These are phyloP conservation scores for Phytophthora multivora DNA, from an alignment of 352 stramenopile genomes.

Conservation along the genomic window DNA sequence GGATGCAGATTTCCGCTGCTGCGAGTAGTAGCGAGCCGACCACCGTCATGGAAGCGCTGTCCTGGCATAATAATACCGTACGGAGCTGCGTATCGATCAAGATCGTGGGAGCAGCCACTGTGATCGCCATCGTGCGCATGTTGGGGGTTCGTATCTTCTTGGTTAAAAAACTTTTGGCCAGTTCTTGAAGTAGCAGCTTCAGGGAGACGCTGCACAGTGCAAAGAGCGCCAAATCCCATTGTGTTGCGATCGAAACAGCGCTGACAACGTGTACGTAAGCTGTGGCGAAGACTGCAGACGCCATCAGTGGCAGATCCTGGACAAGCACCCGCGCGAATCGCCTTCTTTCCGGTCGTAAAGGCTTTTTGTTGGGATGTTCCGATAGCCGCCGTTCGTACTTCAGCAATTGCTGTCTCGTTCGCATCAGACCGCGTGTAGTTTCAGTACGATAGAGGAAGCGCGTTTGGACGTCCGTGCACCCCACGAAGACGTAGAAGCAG, in stretches of 20 bases:
- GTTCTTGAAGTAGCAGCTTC: constrained; percentile 26
- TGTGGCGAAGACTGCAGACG: constrained; percentile 21
- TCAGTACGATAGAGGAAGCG: constrained; percentile 17
- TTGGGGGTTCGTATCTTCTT: constrained; percentile 11
- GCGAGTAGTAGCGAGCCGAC: constrained; percentile 33
- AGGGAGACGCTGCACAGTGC: constrained; percentile 9
- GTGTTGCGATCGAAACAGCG: constrained; percentile 4
- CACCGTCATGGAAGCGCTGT: constrained; percentile 13
- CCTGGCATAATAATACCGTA: constrained; percentile 22
- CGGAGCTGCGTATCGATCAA: constrained; percentile 34
- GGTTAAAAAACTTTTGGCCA: constrained; percentile 15
- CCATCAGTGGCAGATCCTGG: constrained; percentile 22
- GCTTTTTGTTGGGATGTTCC: not conserved
- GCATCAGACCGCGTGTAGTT: constrained; percentile 12
- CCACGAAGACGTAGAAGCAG: constrained; percentile 25
- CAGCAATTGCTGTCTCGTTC: constrained; percentile 3
- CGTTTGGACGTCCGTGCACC: constrained; percentile 16
- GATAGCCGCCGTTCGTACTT: not conserved
- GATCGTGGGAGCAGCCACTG: constrained; percentile 23
- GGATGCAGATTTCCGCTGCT: constrained; percentile 32
- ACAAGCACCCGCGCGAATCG: constrained; percentile 15
- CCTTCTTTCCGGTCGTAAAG: not conserved
- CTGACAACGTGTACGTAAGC: constrained; percentile 30
- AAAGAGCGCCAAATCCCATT: constrained; percentile 21
- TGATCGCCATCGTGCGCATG: constrained; percentile 25